These are phyloP conservation scores for Ustilago bromivora DNA, from an alignment of 1,284 basidiomycete species.

Conservation along the genomic window DNA sequence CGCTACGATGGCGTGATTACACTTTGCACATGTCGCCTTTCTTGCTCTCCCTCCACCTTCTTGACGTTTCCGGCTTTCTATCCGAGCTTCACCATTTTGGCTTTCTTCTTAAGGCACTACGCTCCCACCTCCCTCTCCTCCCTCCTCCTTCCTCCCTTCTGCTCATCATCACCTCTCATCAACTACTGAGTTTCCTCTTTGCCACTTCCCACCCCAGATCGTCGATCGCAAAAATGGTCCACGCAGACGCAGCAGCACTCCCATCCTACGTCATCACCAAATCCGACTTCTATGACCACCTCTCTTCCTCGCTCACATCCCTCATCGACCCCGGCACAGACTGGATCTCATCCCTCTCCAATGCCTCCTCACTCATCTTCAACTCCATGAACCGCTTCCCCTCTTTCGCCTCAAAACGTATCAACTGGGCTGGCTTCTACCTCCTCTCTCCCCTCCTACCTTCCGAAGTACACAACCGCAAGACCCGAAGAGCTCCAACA, in stretches of 20 bases:
- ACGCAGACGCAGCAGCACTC: slow-evolving; percentile 78
- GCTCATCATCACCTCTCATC: not conserved
- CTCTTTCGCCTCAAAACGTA: slow-evolving; percentile 51
- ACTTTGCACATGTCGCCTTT: not conserved
- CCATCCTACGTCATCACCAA: slow-evolving; percentile 72
- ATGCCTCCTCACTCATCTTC: slow-evolving; percentile 64
- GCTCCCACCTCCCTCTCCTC: not conserved
- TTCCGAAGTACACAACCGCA: slow-evolving; percentile 17
- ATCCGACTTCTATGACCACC: slow-evolving; percentile 69
- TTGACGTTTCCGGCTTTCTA: not conserved
- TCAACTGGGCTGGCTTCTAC: slow-evolving; percentile 71
- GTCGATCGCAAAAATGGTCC: slow-evolving; percentile 11
- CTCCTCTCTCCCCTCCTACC: slow-evolving; percentile 69
- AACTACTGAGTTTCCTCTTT: not conserved
- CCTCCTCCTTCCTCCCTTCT: not conserved
- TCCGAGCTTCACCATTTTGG: slow-evolving; percentile 4
- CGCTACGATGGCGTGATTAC: slow-evolving; percentile 30
- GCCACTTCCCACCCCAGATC: not conserved
- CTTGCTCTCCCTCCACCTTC: slow-evolving; percentile 8
- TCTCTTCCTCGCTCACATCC: slow-evolving; percentile 56
- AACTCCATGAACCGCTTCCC: slow-evolving; percentile 63
- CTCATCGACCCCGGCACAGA: slow-evolving; percentile 63
- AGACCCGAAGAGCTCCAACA: slow-evolving; percentile 33
- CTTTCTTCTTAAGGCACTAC: not conserved
- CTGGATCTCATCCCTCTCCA: slow-evolving; percentile 67